Evolutionary conservation across 164 flowering plant species (phyloP), one percentile per base, ranked within the genome.

Genomic region (Annona cherimola): DNA sequence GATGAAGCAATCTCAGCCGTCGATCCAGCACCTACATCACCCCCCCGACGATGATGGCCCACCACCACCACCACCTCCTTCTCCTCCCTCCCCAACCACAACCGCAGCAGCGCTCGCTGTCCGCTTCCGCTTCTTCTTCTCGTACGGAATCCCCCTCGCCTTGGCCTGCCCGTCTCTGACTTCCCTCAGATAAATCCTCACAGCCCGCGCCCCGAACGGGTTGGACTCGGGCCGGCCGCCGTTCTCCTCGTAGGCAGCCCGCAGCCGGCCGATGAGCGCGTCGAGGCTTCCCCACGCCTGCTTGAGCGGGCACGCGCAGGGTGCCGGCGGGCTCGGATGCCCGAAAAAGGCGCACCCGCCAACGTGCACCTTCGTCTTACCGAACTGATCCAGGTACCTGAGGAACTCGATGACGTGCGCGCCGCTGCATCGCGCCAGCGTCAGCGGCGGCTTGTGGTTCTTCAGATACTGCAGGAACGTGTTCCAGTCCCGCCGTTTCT

Each of bases 221-320:
- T 82, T 82, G 11, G 79, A 66, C 39, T 82, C 85, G 1, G 83
- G 80, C 57, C 70, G 69, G 2, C 83, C 84, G 4, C 85, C 85
- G 73, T 78, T 78, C 73, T 82, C 83, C 62, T 82, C 85, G 40
- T 80, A 82, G 9, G 85, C 85, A 0, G 84, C 83, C 41, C 83
- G 72, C 5, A 82, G 74, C 62, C 84, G 70, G 54, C 84, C 84
- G 62, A 82, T 74, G 14, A 82, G 75, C 6, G 85, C 78, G 66
- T 82, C 85, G 0, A 82, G 80, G 69, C 85, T 82, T 4, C 85
- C 85, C 85, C 85, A 82, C 2, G 85, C 85, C 74, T 82, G 85
- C 61, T 73, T 74, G 19, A 82, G 76, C 14, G 85, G 81, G 63
- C 85, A 82, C 2, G 80, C 61, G 46, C 85, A 82, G 0, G 81